phyloP scores from a whole-genome alignment of 2,329 filamentous ascomycete species.

The Clarireedia paspali region DNA sequence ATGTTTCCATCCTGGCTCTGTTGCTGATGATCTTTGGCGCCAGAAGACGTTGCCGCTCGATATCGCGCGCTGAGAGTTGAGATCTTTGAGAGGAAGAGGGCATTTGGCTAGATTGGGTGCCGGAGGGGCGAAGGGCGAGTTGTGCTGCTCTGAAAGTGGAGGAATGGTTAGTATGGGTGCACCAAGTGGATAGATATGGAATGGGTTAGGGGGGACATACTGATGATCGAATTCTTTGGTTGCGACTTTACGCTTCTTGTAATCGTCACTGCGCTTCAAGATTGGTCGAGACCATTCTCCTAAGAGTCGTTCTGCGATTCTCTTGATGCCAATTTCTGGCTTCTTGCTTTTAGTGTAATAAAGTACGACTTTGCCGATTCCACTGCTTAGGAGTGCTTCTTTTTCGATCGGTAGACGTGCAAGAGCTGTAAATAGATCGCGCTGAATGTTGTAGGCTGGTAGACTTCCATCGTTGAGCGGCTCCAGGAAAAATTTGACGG shows the following conservation, averaged over 20 bases:
- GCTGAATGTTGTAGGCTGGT: conserved; percentile 95
- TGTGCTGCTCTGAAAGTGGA: conserved; percentile 24
- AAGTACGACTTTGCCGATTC: conserved; percentile 90
- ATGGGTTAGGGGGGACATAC: conserved; percentile 34
- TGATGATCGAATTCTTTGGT: conserved; percentile 56
- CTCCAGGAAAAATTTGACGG: conserved; percentile 95
- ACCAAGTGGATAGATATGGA: background rate
- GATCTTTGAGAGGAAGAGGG: conserved; percentile 20
- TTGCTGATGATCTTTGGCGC: conserved; percentile 47
- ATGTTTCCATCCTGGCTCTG: conserved; percentile 41
- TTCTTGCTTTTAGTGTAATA: conserved; percentile 97
- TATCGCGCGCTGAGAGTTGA: conserved; percentile 25
- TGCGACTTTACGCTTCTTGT: conserved; percentile 71
- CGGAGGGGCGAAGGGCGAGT: conserved; percentile 29
- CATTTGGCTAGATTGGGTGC: conserved; percentile 23
- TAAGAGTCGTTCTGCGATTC: conserved; percentile 84
- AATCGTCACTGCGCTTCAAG: conserved; percentile 87
- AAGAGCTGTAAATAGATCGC: conserved; percentile 80
- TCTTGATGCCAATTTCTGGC: conserved; percentile 81
- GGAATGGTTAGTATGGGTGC: conserved; percentile 8
- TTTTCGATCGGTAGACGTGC: conserved; percentile 81
- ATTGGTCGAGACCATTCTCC: conserved; percentile 96
- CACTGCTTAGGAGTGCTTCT: conserved; percentile 80
- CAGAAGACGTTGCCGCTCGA: conserved; percentile 49
- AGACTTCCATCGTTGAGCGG: conserved; percentile 89